phyloP scores from a whole-genome alignment of 345 rosid species.

The Eucalyptus guilfoylei region DNA sequence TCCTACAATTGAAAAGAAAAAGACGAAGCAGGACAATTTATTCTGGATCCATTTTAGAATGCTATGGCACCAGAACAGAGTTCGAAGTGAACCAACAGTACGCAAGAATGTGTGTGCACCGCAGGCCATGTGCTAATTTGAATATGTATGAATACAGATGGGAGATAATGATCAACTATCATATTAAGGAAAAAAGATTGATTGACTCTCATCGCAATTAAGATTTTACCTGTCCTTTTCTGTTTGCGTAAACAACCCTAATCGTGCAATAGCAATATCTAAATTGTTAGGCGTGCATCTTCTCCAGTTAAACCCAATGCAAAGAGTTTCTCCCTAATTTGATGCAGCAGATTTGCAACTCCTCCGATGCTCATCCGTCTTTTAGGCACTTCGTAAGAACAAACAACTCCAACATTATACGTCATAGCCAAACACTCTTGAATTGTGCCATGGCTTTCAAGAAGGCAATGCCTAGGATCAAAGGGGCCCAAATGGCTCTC shows the following conservation, averaged over 20 bases:
- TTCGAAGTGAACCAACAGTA: not conserved
- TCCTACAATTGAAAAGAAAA: not conserved
- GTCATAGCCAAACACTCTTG: not conserved
- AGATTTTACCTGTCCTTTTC: not conserved
- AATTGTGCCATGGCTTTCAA: not conserved
- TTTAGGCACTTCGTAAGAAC: not conserved
- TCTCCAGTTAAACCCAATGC: not conserved
- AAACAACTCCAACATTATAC: not conserved
- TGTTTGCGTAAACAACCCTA: not conserved
- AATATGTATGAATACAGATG: not conserved
- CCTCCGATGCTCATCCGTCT: not conserved
- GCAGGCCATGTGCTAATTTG: not conserved
- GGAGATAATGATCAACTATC: not conserved
- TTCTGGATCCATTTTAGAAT: not conserved
- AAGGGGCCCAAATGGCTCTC: not conserved
- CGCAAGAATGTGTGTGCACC: not conserved
- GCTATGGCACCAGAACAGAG: not conserved
- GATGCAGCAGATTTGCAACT: not conserved
- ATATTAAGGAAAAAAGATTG: not conserved
- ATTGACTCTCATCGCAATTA: not conserved
- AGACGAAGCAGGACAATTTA: not conserved
- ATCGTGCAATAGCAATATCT: not conserved
- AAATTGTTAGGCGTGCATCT: not conserved
- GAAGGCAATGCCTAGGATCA: not conserved
- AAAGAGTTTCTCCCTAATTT: not conserved